Percentiles rank a stretch among this genome's conserved stretches.
These are phyloP conservation scores for Pouteria campechiana DNA, from an alignment of 179 eudicot genomes.

Conservation along the genomic window DNA sequence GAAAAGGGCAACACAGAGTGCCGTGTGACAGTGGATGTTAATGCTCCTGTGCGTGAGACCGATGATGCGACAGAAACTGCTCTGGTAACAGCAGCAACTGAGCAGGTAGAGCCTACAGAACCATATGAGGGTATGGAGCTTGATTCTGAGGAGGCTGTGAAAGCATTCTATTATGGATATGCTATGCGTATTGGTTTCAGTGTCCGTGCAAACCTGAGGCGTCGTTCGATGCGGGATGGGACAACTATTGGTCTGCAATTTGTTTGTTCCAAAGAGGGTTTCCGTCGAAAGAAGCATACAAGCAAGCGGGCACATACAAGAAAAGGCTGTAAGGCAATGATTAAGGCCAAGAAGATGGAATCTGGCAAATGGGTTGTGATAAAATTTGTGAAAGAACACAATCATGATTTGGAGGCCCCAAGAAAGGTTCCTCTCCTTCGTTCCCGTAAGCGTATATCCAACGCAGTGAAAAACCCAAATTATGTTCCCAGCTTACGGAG, in stretches of 20 bases:
- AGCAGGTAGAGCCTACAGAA: too few relatives aligned
- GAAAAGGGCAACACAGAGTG: too few relatives aligned
- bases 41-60: too few relatives aligned
- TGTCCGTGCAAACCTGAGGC: constrained; percentile 22
- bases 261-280: constrained; percentile 36
- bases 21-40: too few relatives aligned
- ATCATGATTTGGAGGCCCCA: too few relatives aligned
- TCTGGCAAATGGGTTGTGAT: constrained; percentile 41
- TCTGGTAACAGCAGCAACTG: too few relatives aligned
- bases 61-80: too few relatives aligned
- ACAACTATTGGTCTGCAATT: constrained; percentile 18
- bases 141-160: constrained; percentile 50
- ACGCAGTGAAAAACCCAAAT: too few relatives aligned
- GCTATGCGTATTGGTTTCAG: constrained; percentile 45
- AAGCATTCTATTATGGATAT: constrained; percentile 38
- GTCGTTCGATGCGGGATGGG: constrained; percentile 32
- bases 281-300: constrained; percentile 20
- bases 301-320: constrained; percentile 23
- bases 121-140: constrained; percentile 47
- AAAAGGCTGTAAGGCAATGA: constrained; percentile 45
- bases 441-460: too few relatives aligned
- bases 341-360: constrained; percentile 31
- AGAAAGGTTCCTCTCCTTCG: too few relatives aligned
- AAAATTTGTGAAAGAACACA: constrained; percentile 37
- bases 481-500: constrained; percentile 11